A percentile compares a stretch with the other conserved stretches of the same genome.
Evolutionary conservation across 805 yeast genomes (phyloP).

Genomic region (Hanseniaspora taiwanica): DNA sequence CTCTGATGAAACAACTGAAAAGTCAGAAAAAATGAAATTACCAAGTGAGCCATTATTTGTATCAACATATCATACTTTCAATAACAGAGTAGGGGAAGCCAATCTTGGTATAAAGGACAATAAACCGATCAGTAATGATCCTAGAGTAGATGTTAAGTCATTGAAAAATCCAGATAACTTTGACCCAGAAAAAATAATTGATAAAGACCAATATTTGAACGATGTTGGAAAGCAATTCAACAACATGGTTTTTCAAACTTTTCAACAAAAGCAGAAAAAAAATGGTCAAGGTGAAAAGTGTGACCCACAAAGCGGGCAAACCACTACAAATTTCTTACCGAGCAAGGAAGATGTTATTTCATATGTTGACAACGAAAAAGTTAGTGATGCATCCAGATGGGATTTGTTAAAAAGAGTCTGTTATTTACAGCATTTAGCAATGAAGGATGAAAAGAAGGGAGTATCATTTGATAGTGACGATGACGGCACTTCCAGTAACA

Average conservation of each 20-base stretch:
- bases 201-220: conserved; percentile 36
- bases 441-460: conserved; percentile 29
- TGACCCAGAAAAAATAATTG: conserved; percentile 49
- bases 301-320: too few species aligned
- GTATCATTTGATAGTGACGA: too few species aligned
- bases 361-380: conserved; percentile 37
- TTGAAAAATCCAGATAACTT: conserved; percentile 42
- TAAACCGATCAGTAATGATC: conserved; percentile 69
- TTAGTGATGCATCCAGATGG: conserved; percentile 50
- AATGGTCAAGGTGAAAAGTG: too few species aligned
- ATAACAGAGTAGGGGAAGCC: conserved; percentile 79
- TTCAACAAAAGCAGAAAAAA: too few species aligned
- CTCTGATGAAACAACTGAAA: conserved; percentile 16
- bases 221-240: conserved; percentile 43
- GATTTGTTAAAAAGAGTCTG: conserved; percentile 54
- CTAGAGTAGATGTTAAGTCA: conserved; percentile 61
- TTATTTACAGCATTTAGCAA: conserved; percentile 52
- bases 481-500: too few species aligned
- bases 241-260: conserved; percentile 39
- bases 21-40: conserved; percentile 8
- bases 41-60: conserved; percentile 5
- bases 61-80: conserved; percentile 43
- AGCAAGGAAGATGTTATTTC: conserved; percentile 41
- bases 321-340: conserved; percentile 35
- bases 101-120: conserved; percentile 75